Base-by-base conservation (phyloP, 805 yeast species). In the Candida sonorensis region DNA sequence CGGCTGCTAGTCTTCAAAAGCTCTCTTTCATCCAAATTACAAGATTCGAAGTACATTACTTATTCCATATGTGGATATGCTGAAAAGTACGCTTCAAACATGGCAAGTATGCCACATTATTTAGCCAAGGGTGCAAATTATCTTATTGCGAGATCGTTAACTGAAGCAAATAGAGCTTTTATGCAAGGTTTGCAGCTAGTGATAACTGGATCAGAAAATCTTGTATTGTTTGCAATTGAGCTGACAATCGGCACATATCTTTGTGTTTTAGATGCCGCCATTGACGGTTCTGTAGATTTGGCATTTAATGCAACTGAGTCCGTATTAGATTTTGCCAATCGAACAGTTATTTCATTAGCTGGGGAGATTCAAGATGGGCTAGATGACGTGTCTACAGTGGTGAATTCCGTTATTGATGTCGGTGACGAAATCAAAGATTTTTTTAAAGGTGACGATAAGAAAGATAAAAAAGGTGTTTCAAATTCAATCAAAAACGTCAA, bases 241-340 rank as follows among this genome's bases (percentile, higher is more conserved):
- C 46, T 90, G 41, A 72, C 81, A 29, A 55, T 87, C 2, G 97
- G 97, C 0, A 92, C 97, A 0, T 85, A 84, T 55, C 79, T 81
- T 0, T 92, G 98, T 55, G 62, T 92, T 10, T 53, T 86, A 10
- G 74, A 82, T 0, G 78, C 92, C 5, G 74, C 87, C 0, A 64
- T 88, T 6, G 78, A 75, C 46, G 84, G 88, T 3, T 69, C 83
- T 0, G 80, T 78, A 2, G 76, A 75, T 42, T 74, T 77, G 19
- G 94, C 94, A 0, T 53, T 83, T 2, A 81, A 83, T 48, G 72
- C 85, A 1, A 77, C 94, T 0, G 83, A 81, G 44, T 50, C 69
- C 1, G 61, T 85, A 1, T 65, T 87, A 7, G 51, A 53, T 4
- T 57, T 66, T 14, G 82, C 86, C 2, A 86, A 88, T 46, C 58